Base-by-base conservation (phyloP, 805 yeast species). In the Candida railenensis region DNA sequence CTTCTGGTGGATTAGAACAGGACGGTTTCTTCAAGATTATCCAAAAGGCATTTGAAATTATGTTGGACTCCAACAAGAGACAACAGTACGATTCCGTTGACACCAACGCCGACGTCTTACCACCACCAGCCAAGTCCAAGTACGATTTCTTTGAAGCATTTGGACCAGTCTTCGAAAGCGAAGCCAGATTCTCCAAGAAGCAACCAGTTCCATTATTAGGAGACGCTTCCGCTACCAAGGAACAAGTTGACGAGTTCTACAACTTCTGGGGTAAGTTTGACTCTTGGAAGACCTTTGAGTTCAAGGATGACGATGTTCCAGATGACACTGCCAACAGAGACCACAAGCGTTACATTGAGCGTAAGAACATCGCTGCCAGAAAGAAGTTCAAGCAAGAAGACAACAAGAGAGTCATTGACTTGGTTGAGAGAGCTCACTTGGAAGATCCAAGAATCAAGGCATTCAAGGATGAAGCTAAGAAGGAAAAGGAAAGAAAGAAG, bases 301-400 rank as follows among this genome's bases (percentile, higher is more conserved):
- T 91, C 76, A 81, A 90, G 69, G 99, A 94, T 66, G 99, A 94
- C 78, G 99, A 94, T 66, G 97, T 91, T 62, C 99, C 99, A 58
- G 99, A 94, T 76, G 99, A 94, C 73, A 88, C 97, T 48, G 87
- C 96, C 51, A 94, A 94, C 84, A 90, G 99, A 81, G 99, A 94
- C 70, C 96, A 94, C 82, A 94, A 94, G 79, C 96, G 99, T 76
- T 88, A 89, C 78, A 85, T 91, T 58, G 99, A 94, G 77, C 89
- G 92, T 79, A 94, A 94, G 81, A 94, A 94, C 79, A 82, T 88
- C 71, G 90, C 96, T 56, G 89, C 95, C 48, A 88, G 99, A 78
- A 87, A 89, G 79, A 94, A 92, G 87, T 87, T 82, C 79, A 94
- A 94, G 86, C 90, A 92, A 63, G 97, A 94, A 65, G 99, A 94